Base-by-base conservation (phyloP, 495 filamentous ascomycete species). In the Aspergillus carlsbadensis region DNA sequence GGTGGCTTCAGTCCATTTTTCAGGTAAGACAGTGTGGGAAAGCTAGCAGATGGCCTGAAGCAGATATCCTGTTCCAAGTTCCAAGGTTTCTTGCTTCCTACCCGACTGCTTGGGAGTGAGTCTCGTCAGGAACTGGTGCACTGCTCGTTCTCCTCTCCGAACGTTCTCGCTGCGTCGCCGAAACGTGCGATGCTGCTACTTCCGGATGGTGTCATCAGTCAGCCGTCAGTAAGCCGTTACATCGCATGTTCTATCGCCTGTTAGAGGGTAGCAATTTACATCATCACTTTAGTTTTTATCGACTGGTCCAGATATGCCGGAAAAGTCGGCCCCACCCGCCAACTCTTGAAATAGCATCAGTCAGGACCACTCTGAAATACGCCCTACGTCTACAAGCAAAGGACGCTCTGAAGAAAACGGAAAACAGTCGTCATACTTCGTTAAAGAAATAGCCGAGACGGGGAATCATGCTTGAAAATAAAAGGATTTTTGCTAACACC, bases 401-500 rank as follows among this genome's bases (percentile, higher is more conserved):
- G 10, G 36, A 50, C 50, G 35, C 33, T 44, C 34, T 55, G 50
- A 35, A 29, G 37, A 53, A 69, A 62, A 53, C 62, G 62, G 67
- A 71, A 70, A 67, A 67, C 58, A 60, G 57, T 53, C 56, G 68
- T 74, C 66, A 70, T 72, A 71, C 73, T 76, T 76, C 73, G 73
- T 74, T 76, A 70, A 66, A 64, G 62, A 62, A 68, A 66, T 61
- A 72, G 66, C 63, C 59, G 65, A 69, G 61, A 66, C 64, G 64
- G 39, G 36, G 45, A 57, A 57, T 48, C 54, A 68, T 68, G 65
- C 59, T 63, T 68, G 56, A 69, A 67, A 50, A 52, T 54, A 41
- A 40, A 63, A 63, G 66, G 56, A 69, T 72, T 73, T 76, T 74
- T 69, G 73, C 69, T 76, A 76, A 70, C 67, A 73, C 68, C 70